Evolutionary conservation across 2,329 filamentous ascomycete genomes (phyloP), one percentile per base, ranked within the genome.

Genomic region (Pseudopithomyces chartarum): DNA sequence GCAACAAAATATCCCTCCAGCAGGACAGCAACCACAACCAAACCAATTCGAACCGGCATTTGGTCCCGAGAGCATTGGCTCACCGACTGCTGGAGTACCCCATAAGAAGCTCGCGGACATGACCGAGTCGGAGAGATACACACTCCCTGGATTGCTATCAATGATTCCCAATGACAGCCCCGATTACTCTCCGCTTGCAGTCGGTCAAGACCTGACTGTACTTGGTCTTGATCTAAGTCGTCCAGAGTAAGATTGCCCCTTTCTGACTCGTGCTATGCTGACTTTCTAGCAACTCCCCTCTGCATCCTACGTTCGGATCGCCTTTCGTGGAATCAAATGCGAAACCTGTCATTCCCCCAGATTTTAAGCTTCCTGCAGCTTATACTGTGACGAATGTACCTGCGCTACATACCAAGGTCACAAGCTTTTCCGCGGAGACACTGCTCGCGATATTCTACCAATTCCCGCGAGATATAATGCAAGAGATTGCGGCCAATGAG

Each of bases 391-490:
- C 82, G 54, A 90, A 89, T 65, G 86, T 89, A 11, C 87, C 87
- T 49, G 81, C 84, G 7, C 76, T 89, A 19, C 80, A 84, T 53
- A 78, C 80, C 46, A 84, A 86, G 56, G 84, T 87, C 62, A 75
- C 79, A 3, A 83, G 82, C 53, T 87, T 87, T 71, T 83, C 80
- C 40, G 81, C 86, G 61, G 87, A 90, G 69, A 89, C 87, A 0
- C 78, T 90, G 4, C 87, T 90, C 69, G 87, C 85, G 68, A 87
- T 89, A 57, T 90, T 90, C 79, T 90, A 89, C 75, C 86, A 85
- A 60, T 84, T 85, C 77, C 86, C 87, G 13, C 79, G 85, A 56
- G 86, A 89, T 66, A 82, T 88, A 54, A 80, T 86, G 70, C 87
- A 90, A 68, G 87, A 90, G 67, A 77, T 87, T 44, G 87, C 86